These are phyloP conservation scores for Syzygium aromaticum DNA, from an alignment of 345 rosid genomes.

Conservation along the genomic window DNA sequence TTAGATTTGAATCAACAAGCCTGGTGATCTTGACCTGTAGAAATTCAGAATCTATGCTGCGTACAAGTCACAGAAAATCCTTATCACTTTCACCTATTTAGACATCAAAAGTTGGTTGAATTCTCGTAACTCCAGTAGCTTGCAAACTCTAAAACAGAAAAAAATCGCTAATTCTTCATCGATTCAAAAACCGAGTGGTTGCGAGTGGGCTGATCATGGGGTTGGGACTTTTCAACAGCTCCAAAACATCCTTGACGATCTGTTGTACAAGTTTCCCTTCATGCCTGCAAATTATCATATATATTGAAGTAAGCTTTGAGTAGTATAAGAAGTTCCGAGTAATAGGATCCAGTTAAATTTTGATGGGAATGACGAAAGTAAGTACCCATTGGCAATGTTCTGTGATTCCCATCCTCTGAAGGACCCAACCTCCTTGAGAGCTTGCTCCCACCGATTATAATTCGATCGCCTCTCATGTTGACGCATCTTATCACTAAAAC, in stretches of 20 bases:
- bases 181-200: no score
- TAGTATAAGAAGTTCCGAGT: neutral
- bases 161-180: neutral
- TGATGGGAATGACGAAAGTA: neutral
- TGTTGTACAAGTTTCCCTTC: neutral
- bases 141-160: neutral
- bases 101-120: no score
- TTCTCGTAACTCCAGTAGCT: no score
- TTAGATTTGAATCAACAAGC: no score
- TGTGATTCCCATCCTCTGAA: neutral
- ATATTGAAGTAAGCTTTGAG: neutral
- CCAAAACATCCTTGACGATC: neutral
- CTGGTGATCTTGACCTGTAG: no score
- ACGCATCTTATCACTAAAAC: neutral
- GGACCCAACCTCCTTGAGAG: neutral
- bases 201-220: neutral
- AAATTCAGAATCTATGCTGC: no score
- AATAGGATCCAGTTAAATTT: neutral
- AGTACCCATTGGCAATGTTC: neutral
- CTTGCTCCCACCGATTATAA: neutral
- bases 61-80: no score
- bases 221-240: neutral
- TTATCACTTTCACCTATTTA: no score
- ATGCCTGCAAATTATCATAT: neutral
- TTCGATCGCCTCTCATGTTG: neutral